phyloP scores from a whole-genome alignment of 1,284 basidiomycete species.

The Ceratorhiza oryzae-sativae region DNA sequence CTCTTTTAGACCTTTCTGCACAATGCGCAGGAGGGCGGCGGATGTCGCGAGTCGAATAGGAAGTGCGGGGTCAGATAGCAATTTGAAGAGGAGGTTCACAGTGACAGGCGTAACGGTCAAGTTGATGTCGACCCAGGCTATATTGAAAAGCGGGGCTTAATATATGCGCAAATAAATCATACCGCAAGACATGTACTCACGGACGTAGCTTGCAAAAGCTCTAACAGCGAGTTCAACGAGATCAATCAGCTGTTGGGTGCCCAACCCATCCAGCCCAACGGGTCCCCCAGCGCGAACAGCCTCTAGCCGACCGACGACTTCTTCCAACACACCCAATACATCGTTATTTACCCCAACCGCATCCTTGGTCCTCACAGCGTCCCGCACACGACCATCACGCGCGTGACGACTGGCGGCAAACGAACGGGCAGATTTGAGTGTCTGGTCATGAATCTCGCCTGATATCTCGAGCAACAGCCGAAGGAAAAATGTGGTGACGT shows the following conservation, averaged over 20 bases:
- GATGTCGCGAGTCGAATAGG: slow-evolving; percentile 86
- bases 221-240: slow-evolving; percentile 88
- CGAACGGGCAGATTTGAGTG: slow-evolving; percentile 82
- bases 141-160: neutral
- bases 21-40: slow-evolving; percentile 79
- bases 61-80: slow-evolving; percentile 81
- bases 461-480: slow-evolving; percentile 90
- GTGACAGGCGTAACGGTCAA: slow-evolving; percentile 92
- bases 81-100: slow-evolving; percentile 82
- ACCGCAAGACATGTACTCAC: slow-evolving; percentile 61
- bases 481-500: slow-evolving; percentile 85
- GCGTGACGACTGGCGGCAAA: slow-evolving; percentile 73
- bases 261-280: slow-evolving; percentile 54
- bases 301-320: slow-evolving; percentile 55
- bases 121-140: slow-evolving; percentile 98
- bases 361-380: slow-evolving; percentile 86
- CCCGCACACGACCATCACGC: slow-evolving; percentile 83
- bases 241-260: slow-evolving; percentile 72
- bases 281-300: slow-evolving; percentile 60
- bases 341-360: slow-evolving; percentile 88
- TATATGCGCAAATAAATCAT: slow-evolving; percentile 29
- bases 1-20: slow-evolving; percentile 93
- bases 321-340: slow-evolving; percentile 82
- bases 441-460: slow-evolving; percentile 89
- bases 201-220: slow-evolving; percentile 93